Percentiles rank a stretch among this genome's conserved stretches.
phyloP scores from a whole-genome alignment of 2,329 filamentous ascomycete genomes.

The Nannizzia gypsea region DNA sequence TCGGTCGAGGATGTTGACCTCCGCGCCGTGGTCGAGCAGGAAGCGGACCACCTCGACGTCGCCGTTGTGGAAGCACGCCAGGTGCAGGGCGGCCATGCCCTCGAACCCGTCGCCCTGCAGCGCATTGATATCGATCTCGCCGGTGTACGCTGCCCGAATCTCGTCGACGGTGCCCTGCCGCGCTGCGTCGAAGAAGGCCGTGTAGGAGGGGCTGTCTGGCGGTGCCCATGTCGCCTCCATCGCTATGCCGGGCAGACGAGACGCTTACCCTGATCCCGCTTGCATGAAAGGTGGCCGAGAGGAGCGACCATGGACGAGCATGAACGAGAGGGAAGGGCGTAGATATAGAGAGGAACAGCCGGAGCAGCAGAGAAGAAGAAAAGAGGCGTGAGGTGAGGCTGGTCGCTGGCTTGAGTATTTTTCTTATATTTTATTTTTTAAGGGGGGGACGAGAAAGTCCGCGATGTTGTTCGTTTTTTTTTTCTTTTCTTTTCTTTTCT shows the following conservation, averaged over 20 bases:
- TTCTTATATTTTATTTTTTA: too few species aligned
- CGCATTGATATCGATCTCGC: slow-evolving; percentile 2
- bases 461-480: too few species aligned
- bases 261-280: not conserved
- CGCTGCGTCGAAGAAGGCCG: not conserved
- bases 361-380: not conserved
- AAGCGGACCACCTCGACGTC: slow-evolving; percentile 18
- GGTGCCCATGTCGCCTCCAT: slow-evolving; percentile 4
- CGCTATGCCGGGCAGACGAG: not conserved
- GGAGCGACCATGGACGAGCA: not conserved
- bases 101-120: slow-evolving; percentile 1
- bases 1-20: slow-evolving; percentile 5
- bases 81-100: slow-evolving; percentile 16
- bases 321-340: not conserved
- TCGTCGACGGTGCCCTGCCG: slow-evolving; percentile 1
- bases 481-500: not conserved
- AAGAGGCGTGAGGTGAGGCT: not conserved
- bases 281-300: not conserved
- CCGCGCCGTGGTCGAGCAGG: slow-evolving; percentile 18
- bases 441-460: too few species aligned
- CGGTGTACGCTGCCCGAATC: not conserved
- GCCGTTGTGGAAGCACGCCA: slow-evolving; percentile 16
- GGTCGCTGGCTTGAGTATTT: too few species aligned
- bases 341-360: not conserved
- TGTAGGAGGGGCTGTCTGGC: not conserved